Percentiles rank a stretch among this genome's conserved stretches.
These are phyloP conservation scores for Peronospora destructor DNA, from an alignment of 352 stramenopile genomes.

Conservation along the genomic window DNA sequence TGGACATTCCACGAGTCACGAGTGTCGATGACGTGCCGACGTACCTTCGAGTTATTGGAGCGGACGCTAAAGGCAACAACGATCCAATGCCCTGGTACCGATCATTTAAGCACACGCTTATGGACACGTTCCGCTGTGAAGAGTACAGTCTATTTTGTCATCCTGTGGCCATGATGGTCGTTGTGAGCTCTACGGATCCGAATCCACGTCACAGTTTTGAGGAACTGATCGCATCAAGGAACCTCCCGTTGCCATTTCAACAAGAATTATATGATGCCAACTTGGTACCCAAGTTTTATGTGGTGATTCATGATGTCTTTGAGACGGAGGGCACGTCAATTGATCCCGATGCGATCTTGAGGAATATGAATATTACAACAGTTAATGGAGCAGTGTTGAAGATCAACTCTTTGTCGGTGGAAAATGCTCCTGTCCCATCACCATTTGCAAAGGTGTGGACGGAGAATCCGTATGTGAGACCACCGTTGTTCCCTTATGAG, in stretches of 20 bases:
- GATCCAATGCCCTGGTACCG: slow-evolving; percentile 75
- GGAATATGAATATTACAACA: slow-evolving; percentile 51
- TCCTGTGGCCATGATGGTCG: slow-evolving; percentile 64
- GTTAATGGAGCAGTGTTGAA: slow-evolving; percentile 47
- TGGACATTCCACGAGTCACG: slow-evolving; percentile 53
- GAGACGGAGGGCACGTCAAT: slow-evolving; percentile 77
- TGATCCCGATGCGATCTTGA: slow-evolving; percentile 69
- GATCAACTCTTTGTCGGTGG: slow-evolving; percentile 56
- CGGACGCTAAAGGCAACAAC: slow-evolving; percentile 24
- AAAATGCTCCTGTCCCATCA: slow-evolving; percentile 20
- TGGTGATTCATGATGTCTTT: slow-evolving; percentile 82
- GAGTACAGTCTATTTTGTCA: slow-evolving; percentile 73
- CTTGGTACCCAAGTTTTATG: slow-evolving; percentile 75
- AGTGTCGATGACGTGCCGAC: slow-evolving; percentile 56
- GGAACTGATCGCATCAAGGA: slow-evolving; percentile 40
- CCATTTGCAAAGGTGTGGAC: slow-evolving; percentile 39
- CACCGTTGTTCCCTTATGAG: slow-evolving; percentile 37
- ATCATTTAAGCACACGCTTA: slow-evolving; percentile 67
- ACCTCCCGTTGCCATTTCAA: slow-evolving; percentile 55
- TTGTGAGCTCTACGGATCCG: slow-evolving; percentile 75
- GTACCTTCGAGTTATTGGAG: slow-evolving; percentile 58
- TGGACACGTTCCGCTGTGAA: slow-evolving; percentile 81
- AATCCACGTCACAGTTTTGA: slow-evolving; percentile 76
- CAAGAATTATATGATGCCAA: slow-evolving; percentile 74
- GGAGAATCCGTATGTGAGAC: slow-evolving; percentile 57